Conservation (phyloP, 805 yeast genomes). For the Candida sonorensis region DNA sequence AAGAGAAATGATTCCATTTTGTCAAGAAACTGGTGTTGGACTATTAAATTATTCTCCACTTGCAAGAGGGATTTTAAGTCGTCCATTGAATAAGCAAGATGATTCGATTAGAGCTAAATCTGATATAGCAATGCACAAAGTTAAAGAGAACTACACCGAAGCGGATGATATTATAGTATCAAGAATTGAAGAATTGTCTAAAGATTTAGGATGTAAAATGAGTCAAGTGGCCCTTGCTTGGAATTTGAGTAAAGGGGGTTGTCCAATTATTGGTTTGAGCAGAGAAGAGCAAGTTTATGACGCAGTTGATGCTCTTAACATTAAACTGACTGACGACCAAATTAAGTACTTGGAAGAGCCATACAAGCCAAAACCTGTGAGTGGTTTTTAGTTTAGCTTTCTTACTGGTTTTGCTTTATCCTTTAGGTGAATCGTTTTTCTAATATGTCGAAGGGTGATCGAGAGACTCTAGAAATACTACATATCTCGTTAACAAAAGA, state of each 20-base stretch:
- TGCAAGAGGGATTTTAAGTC: conserved; percentile 48
- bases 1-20: conserved; percentile 51
- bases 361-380: conserved; percentile 12
- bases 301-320: conserved; percentile 33
- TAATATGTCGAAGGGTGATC: too few species aligned
- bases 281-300: conserved; percentile 45
- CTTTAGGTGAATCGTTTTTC: too few species aligned
- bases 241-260: conserved; percentile 38
- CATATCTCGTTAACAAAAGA: too few species aligned
- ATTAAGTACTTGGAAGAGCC: conserved; percentile 30
- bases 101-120: conserved; percentile 1
- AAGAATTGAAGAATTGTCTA: conserved; percentile 48
- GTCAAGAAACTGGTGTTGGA: conserved; percentile 47
- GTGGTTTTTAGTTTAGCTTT: too few species aligned
- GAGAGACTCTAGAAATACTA: too few species aligned
- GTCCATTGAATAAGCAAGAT: conserved; percentile 28
- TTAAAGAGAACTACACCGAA: too few species aligned
- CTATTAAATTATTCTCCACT: conserved; percentile 58
- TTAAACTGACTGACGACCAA: conserved; percentile 33
- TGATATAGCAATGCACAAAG: conserved; percentile 10
- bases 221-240: conserved; percentile 47
- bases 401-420: too few species aligned
- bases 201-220: conserved; percentile 40
- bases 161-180: conserved; percentile 18
- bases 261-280: conserved; percentile 50